Base-by-base conservation (phyloP, 495 filamentous ascomycete genomes). In the Amorphotheca resinae region DNA sequence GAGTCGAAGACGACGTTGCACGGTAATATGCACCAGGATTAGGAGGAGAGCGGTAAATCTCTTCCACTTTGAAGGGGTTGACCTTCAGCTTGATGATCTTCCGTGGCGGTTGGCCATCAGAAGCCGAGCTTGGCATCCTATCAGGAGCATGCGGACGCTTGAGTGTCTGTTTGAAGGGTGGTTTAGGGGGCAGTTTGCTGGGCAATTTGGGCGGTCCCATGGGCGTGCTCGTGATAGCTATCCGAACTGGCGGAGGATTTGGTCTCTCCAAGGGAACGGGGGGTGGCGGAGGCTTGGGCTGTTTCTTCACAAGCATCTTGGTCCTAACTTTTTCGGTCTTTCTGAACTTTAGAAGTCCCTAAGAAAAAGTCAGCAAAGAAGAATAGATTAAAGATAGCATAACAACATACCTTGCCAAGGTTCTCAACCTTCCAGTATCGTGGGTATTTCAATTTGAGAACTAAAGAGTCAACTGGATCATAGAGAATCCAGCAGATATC, bases 401-500 rank as follows among this genome's bases (percentile, higher is more conserved):
- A 38, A 17, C 9, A 33, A 55, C 59, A 48, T 61, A 73, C 79
- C 57, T 72, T 72, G 49, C 80, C 80, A 17, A 73, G 41, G 43
- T 87, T 68, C 38, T 70, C 61, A 36, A 73, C 77, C 35, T 61
- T 72, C 76, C 82, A 93, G 59, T 76, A 79, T 8, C 73, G 74
- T 22, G 86, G 87, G 40, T 77, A 77, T 42, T 73, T 73, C 42
- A 95, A 52, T 1, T 61, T 67, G 11, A 93, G 60, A 20, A 73
- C 56, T 31, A 83, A 66, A 3, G 73, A 75, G 16, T 73, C 71
- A 2, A 77, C 65, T 0, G 79, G 65, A 9, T 80, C 74, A 48
- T 84, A 91, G 42, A 98, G 65, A 18, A 86, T 61, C 11, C 62
- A 64, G 55, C 84, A 89, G 31, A 95, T 66, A 47, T 93, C 84